These are phyloP conservation scores for Entomortierella beljakovae DNA, from an alignment of 192 early-diverging fungal genomes.

Conservation along the genomic window DNA sequence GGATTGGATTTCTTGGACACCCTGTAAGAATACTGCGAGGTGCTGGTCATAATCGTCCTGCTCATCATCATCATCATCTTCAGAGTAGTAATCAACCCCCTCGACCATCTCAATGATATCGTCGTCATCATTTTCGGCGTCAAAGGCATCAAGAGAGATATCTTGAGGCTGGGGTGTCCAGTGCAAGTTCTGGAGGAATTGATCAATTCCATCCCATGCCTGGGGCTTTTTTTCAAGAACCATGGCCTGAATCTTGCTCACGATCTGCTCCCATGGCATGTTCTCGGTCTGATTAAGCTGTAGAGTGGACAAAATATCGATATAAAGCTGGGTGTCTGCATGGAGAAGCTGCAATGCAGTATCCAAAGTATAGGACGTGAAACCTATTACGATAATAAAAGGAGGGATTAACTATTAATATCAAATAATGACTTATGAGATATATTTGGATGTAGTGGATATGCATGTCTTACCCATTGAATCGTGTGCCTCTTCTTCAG, in stretches of 20 bases:
- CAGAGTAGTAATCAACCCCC: conserved; percentile 40
- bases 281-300: conserved; percentile 57
- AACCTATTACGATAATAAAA: conserved; percentile 22
- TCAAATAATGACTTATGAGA: neutral
- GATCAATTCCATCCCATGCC: conserved; percentile 40
- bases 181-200: conserved; percentile 52
- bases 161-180: conserved; percentile 14
- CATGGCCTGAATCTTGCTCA: conserved; percentile 36
- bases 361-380: conserved; percentile 34
- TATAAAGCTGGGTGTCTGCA: conserved; percentile 53
- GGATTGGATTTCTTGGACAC: conserved; percentile 27
- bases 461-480: conserved; percentile 60
- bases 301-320: conserved; percentile 55
- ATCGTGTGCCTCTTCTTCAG: conserved; percentile 54
- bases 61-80: conserved; percentile 36
- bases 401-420: neutral
- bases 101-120: conserved; percentile 43
- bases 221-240: conserved; percentile 41
- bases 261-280: conserved; percentile 54
- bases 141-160: neutral
- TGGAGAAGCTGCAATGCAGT: conserved; percentile 43
- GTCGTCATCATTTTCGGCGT: conserved; percentile 33
- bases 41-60: conserved; percentile 33
- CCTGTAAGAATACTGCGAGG: conserved; percentile 15
- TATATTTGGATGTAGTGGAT: too few species aligned